Evolutionary conservation across 805 yeast genomes (phyloP).

Genomic region (Saccharomycopsis schoenii): DNA sequence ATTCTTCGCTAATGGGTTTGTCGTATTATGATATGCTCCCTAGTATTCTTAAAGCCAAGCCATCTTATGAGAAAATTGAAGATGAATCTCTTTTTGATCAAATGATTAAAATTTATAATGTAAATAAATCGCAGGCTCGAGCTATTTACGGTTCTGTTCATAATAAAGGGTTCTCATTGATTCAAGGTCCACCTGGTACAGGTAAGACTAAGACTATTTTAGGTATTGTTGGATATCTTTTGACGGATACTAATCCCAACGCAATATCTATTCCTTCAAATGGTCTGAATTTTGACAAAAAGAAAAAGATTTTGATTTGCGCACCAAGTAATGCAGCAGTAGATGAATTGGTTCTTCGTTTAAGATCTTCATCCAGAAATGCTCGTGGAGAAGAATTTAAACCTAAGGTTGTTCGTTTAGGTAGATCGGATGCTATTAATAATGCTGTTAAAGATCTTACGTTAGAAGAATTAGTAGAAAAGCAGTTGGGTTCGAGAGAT

Average conservation of each 20-base stretch:
- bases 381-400: conserved; percentile 41
- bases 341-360: conserved; percentile 82
- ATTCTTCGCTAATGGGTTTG: conserved; percentile 69
- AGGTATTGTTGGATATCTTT: conserved; percentile 75
- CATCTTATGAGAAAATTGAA: conserved; percentile 34
- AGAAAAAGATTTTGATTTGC: conserved; percentile 69
- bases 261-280: conserved; percentile 26
- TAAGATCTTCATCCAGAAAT: conserved; percentile 59
- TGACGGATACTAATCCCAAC: conserved; percentile 32
- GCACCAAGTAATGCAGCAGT: conserved; percentile 99
- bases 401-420: conserved; percentile 76
- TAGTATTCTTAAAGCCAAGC: conserved; percentile 56
- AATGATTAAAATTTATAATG: conserved; percentile 42
- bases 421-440: conserved; percentile 82
- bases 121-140: conserved; percentile 82
- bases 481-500: conserved; percentile 35
- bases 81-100: conserved; percentile 30
- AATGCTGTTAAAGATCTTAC: conserved; percentile 73
- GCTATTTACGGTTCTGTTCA: conserved; percentile 72
- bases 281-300: conserved; percentile 23
- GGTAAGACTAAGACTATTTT: conserved; percentile 97
- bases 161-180: conserved; percentile 70
- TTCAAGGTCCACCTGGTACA: conserved; percentile 99
- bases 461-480: conserved; percentile 76
- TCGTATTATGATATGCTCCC: conserved; percentile 70